These are phyloP conservation scores for Boletus rubropictus DNA, from an alignment of 768 basidiomycete genomes.

Conservation along the genomic window DNA sequence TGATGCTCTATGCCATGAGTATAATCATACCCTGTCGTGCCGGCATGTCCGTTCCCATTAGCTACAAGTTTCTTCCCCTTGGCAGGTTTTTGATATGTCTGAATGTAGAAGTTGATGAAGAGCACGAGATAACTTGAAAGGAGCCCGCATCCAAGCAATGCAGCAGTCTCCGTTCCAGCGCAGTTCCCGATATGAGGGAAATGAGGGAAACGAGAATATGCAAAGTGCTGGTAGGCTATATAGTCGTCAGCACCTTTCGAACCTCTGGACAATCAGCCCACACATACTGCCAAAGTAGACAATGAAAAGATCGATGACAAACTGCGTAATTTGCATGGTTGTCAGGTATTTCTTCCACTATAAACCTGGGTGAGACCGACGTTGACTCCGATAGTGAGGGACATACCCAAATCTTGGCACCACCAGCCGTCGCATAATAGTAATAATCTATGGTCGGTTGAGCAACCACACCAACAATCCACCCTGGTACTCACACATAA, in stretches of 20 bases:
- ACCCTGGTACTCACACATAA: conserved; percentile 78
- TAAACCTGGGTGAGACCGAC: conserved; percentile 1
- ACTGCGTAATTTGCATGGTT: conserved; percentile 93
- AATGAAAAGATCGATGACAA: conserved; percentile 82
- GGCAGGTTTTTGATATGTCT: conserved; percentile 69
- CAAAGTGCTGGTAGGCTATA: conserved; percentile 77
- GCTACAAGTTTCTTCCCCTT: conserved; percentile 29
- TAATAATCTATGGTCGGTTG: conserved; percentile 72
- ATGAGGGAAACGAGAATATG: conserved; percentile 50
- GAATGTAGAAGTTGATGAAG: conserved; percentile 93
- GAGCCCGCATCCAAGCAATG: conserved; percentile 82
- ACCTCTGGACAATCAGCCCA: not conserved
- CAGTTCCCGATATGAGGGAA: conserved; percentile 79
- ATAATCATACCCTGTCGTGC: conserved; percentile 29
- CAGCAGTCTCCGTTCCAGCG: conserved; percentile 83
- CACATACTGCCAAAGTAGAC: conserved; percentile 94
- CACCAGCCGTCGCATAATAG: conserved; percentile 97
- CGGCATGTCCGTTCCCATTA: conserved; percentile 44
- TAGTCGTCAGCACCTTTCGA: conserved; percentile 5
- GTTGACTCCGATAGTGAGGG: not conserved
- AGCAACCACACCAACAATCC: not conserved
- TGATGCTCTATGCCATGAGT: not conserved
- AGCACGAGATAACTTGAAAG: conserved; percentile 88
- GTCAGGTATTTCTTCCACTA: conserved; percentile 99
- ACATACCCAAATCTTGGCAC: conserved; percentile 90